phyloP scores from a whole-genome alignment of 129 eudicot species.

The Lonicera japonica region DNA sequence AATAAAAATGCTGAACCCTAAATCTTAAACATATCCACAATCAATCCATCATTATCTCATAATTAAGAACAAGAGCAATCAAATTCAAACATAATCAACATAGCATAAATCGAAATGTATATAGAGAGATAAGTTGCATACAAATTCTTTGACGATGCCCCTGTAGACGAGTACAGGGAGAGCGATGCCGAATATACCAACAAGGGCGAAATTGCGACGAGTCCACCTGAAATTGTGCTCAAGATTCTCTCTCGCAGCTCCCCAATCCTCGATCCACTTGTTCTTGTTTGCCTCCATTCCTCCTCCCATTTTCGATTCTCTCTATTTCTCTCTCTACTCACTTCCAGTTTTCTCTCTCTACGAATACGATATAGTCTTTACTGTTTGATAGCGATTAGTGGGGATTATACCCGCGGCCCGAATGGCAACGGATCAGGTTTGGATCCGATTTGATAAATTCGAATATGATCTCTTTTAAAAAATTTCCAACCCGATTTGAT shows the following conservation, averaged over 20 bases:
- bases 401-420: too few species aligned
- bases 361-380: too few species aligned
- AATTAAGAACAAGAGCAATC: too few species aligned
- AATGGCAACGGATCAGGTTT: too few species aligned
- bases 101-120: not conserved
- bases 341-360: constrained; percentile 12
- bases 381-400: too few species aligned
- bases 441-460: not conserved
- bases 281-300: constrained; percentile 96
- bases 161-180: constrained; percentile 75
- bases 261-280: constrained; percentile 90
- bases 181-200: constrained; percentile 87
- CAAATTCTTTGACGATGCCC: constrained; percentile 92
- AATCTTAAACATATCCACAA: not conserved
- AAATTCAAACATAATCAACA: not conserved
- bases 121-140: constrained; percentile 14
- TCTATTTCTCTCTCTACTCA: not conserved
- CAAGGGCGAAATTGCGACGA: constrained; percentile 84
- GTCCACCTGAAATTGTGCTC: constrained; percentile 94
- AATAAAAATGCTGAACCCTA: not conserved
- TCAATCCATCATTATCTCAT: too few species aligned
- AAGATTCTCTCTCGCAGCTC: constrained; percentile 70
- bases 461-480: not conserved
- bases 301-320: constrained; percentile 59
- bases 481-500: too few species aligned